Percentiles rank a stretch among this genome's conserved stretches.
These are phyloP conservation scores for Neohortaea acidophila DNA, from an alignment of 495 filamentous ascomycete genomes.

Conservation along the genomic window DNA sequence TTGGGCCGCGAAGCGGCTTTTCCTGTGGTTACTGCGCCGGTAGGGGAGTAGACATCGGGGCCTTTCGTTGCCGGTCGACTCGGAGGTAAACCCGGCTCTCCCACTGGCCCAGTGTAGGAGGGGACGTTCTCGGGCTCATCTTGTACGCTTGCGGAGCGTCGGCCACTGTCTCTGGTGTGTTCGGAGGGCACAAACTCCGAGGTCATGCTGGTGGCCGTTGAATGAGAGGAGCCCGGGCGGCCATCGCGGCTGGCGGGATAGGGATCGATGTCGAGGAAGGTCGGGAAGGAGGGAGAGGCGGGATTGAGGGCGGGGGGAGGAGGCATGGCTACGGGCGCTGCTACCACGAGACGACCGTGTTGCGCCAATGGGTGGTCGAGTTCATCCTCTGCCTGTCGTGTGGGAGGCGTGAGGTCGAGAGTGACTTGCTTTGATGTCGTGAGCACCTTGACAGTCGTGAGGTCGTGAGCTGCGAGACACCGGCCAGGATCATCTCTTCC, in stretches of 20 bases:
- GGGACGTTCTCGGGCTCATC: constrained; percentile 15
- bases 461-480: too few relatives aligned
- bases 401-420: too few relatives aligned
- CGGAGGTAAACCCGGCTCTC: constrained; percentile 30
- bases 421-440: too few relatives aligned
- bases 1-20: constrained; percentile 7
- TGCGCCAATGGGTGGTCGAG: too few relatives aligned
- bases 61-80: constrained; percentile 29
- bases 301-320: not conserved
- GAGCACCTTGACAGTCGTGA: too few relatives aligned
- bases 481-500: too few relatives aligned
- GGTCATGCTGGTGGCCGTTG: constrained; percentile 47
- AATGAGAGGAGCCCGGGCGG: constrained; percentile 9
- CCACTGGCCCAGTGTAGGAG: constrained; percentile 28
- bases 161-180: too few relatives aligned
- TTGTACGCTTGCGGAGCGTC: constrained; percentile 14
- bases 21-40: constrained; percentile 23
- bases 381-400: too few relatives aligned
- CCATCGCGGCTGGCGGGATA: constrained; percentile 7
- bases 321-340: not conserved
- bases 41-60: constrained; percentile 28
- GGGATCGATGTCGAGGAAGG: constrained; percentile 16
- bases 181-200: constrained; percentile 32
- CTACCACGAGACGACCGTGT: too few relatives aligned
- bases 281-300: constrained; percentile 5